Evolutionary conservation across 768 basidiomycete genomes (phyloP).

Genomic region (Galerina sulciceps): DNA sequence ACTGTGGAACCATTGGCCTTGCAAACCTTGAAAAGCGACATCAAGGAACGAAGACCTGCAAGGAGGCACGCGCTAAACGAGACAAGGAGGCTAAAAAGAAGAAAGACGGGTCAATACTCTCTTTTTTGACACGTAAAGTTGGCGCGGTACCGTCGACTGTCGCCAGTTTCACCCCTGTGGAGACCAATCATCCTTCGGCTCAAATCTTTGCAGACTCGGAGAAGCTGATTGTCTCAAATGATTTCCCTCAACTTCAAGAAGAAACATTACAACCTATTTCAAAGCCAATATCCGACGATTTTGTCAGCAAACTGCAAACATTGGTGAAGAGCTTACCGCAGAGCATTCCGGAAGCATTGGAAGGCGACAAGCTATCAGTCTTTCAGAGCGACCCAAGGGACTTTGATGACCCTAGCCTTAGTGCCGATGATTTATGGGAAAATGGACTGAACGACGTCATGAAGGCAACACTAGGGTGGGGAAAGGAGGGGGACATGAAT

Average conservation of each 20-base stretch:
- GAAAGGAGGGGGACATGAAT: slow-evolving; percentile 14
- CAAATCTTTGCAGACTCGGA: not conserved
- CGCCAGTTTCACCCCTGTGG: not conserved
- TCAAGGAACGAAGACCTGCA: slow-evolving; percentile 5
- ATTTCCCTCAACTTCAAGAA: not conserved
- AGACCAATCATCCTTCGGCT: not conserved
- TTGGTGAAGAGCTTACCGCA: slow-evolving; percentile 7
- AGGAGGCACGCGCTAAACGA: not conserved
- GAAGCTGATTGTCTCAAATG: not conserved
- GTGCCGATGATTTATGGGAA: slow-evolving; percentile 28
- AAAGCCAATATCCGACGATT: not conserved
- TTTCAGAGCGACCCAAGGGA: slow-evolving; percentile 6
- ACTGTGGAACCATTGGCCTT: slow-evolving; percentile 22
- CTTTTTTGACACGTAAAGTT: slow-evolving; percentile 11
- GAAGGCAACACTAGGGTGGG: slow-evolving; percentile 25
- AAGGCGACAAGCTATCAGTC: slow-evolving; percentile 10
- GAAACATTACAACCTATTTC: not conserved
- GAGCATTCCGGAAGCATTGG: slow-evolving; percentile 9
- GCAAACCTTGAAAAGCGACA: slow-evolving; percentile 20
- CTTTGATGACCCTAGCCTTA: slow-evolving; percentile 8
- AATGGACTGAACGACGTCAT: slow-evolving; percentile 19
- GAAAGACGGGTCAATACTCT: slow-evolving; percentile 7
- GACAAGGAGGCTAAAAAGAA: slow-evolving; percentile 9
- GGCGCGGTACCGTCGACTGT: slow-evolving; percentile 15
- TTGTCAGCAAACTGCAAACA: slow-evolving; percentile 1